Conservation (phyloP, 345 rosid species). For the Hypericum androsaemum region DNA sequence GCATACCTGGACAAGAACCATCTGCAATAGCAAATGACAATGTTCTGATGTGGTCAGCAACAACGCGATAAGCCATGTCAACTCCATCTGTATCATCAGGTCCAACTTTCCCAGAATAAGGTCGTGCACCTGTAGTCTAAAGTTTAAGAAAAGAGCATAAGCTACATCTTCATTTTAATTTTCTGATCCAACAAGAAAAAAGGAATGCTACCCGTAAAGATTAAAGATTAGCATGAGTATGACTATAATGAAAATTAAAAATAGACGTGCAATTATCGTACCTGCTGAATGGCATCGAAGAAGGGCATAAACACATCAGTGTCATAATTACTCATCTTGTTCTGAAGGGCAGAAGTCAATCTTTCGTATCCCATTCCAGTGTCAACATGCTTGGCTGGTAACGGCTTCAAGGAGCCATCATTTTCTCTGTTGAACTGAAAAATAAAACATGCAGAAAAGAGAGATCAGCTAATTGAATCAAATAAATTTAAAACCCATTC, state of each 20-base stretch:
- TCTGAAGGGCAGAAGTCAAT: conserved; percentile 81
- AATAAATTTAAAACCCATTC: neutral
- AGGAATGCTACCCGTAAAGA: neutral
- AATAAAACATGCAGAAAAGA: neutral
- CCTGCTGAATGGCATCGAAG: conserved; percentile 84
- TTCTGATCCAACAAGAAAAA: neutral
- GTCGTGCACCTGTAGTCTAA: conserved; percentile 75
- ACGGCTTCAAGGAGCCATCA: conserved; percentile 72
- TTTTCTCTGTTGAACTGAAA: conserved; percentile 82
- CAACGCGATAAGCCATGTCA: conserved; percentile 98
- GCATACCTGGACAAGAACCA: conserved; percentile 92
- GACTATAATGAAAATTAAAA: neutral
- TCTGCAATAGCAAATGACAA: conserved; percentile 95
- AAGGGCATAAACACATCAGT: conserved; percentile 92
- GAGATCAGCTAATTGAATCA: neutral
- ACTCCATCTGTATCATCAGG: conserved; percentile 59
- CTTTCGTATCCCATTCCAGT: conserved; percentile 98
- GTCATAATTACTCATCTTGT: conserved; percentile 97
- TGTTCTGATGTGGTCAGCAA: conserved; percentile 94
- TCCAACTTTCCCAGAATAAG: conserved; percentile 91
- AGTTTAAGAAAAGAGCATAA: neutral
- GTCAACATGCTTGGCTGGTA: conserved; percentile 98
- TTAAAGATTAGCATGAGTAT: neutral
- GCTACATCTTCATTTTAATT: neutral
- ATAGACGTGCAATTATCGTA: conserved; percentile 11